Base-by-base conservation (phyloP, 805 yeast genomes). In the Ogataea pilisensis region DNA sequence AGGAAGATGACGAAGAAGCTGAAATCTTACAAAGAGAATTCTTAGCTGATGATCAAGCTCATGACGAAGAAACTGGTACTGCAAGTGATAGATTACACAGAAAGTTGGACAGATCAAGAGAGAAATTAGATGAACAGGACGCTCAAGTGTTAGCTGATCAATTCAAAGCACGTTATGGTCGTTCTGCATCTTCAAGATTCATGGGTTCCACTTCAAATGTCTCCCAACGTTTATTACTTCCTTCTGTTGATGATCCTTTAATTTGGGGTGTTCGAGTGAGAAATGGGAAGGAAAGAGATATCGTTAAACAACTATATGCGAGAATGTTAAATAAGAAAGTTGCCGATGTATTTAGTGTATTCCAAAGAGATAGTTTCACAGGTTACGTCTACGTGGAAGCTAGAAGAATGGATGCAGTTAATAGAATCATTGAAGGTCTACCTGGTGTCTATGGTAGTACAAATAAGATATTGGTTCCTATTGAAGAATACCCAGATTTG, bases 381-480 rank as follows among this genome's bases (percentile, higher is more conserved):
- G 98, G 98, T 20, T 88, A 95, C 60, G 78, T 93, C 38, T 93
- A 93, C 63, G 76, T 93, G 47, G 99, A 93, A 66, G 98, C 99
- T 14, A 83, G 91, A 45, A 85, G 85, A 60, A 84, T 90, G 48
- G 88, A 93, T 45, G 96, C 96, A 18, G 95, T 91, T 31, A 86
- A 84, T 57, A 81, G 78, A 43, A 96, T 96, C 14, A 74, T 91
- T 44, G 78, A 80, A 35, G 98, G 98, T 65, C 75, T 93, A 60
- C 91, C 93, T 26, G 90, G 89, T 63, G 82, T 91, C 27, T 93
- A 83, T 53, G 57, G 75, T 53, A 58, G 75, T 21, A 50, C 54
- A 29, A 83, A 84, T 55, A 85, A 86, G 64, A 73, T 90, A 37
- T 71, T 91, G 45, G 96, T 93, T 35, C 99, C 99, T 5, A 93